Evolutionary conservation across 2,329 filamentous ascomycete species (phyloP), one percentile per base, ranked within the genome.

Genomic region (Verticillium isaacii): DNA sequence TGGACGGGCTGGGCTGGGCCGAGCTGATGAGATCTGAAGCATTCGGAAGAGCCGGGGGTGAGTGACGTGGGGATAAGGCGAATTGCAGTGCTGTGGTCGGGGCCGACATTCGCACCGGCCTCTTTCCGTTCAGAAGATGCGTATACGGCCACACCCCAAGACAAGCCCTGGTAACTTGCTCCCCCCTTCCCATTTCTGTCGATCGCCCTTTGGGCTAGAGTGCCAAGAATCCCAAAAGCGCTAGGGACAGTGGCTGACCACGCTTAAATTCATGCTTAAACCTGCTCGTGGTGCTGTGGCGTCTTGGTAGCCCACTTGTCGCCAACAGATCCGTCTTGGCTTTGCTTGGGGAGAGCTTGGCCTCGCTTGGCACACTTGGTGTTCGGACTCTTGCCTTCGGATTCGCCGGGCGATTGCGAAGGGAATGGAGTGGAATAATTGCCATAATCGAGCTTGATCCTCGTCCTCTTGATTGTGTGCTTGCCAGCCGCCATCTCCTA

Each of bases 231-330:
- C 60, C 62, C 62, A 64, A 59, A 60, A 45, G 25, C 64, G 62
- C 64, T 65, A 65, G 63, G 54, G 58, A 32, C 32, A 58, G 73
- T 77, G 75, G 75, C 77, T 76, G 74, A 73, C 74, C 78, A 79
- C 76, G 77, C 76, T 79, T 79, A 79, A 79, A 79, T 78, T 78
- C 77, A 79, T 79, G 77, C 77, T 79, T 79, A 79, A 79, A 78
- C 61, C 57, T 65, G 64, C 64, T 64, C 61, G 63, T 61, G 60
- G 60, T 60, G 62, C 60, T 19, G 60, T 59, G 62, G 62, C 60
- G 59, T 57, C 36, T 32, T 29, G 56, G 37, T 36, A 39, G 52
- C 52, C 54, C 58, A 61, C 39, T 61, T 29, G 17, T 19, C 54
- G 63, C 57, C 59, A 60, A 56, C 29, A 60, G 57, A 58, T 62